Evolutionary conservation across 148 eudicot species (phyloP).

Genomic region (Chenopodium suecicum): DNA sequence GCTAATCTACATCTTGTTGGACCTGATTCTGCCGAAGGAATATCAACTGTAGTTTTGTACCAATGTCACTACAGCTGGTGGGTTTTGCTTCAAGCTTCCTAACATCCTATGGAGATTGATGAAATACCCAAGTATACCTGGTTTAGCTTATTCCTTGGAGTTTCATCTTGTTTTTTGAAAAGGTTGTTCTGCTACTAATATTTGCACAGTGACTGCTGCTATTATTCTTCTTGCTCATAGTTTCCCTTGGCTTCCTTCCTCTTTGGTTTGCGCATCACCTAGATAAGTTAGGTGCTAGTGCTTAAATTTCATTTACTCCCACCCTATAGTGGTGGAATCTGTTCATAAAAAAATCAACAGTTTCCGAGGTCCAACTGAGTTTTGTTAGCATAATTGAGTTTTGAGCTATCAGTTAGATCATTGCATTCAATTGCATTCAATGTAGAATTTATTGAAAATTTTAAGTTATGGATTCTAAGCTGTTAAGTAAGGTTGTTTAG

Average conservation of each 20-base stretch:
- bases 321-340: neutral
- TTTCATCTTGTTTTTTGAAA: neutral
- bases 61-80: neutral
- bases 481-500: neutral
- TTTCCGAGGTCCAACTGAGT: neutral
- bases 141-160: neutral
- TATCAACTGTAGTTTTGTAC: neutral
- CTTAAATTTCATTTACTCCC: neutral
- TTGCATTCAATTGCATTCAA: too few species aligned
- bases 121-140: neutral
- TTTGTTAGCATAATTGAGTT: too few species aligned
- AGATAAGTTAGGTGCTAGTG: neutral
- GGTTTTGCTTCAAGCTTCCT: neutral
- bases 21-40: neutral
- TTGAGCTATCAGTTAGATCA: neutral
- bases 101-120: neutral
- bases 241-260: neutral
- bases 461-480: neutral
- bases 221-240: neutral
- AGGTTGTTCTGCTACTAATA: neutral
- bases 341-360: neutral
- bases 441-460: neutral
- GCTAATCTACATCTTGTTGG: neutral
- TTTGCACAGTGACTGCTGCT: neutral
- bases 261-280: neutral